phyloP scores from a whole-genome alignment of 768 basidiomycete species.

The Cyathus striatus region DNA sequence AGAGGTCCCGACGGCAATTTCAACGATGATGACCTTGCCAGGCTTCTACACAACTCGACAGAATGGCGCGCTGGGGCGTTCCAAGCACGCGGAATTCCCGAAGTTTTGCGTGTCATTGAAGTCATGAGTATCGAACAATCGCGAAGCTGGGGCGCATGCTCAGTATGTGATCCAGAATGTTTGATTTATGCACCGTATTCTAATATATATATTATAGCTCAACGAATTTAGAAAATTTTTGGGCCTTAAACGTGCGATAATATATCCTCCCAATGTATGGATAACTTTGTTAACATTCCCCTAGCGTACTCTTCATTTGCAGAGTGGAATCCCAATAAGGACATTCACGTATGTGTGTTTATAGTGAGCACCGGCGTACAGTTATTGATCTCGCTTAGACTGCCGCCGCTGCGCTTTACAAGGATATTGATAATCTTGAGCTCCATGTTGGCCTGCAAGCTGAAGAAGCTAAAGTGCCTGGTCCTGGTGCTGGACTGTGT shows the following conservation, averaged over 20 bases:
- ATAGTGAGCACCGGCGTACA: background rate
- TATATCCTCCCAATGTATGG: background rate
- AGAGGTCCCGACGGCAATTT: slow-evolving; percentile 53
- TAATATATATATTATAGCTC: slow-evolving; percentile 28
- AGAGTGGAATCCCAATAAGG: slow-evolving; percentile 67
- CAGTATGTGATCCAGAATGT: slow-evolving; percentile 34
- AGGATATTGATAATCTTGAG: slow-evolving; percentile 74
- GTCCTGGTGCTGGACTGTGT: slow-evolving; percentile 70
- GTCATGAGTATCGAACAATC: slow-evolving; percentile 64
- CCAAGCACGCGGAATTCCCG: slow-evolving; percentile 65
- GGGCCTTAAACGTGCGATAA: slow-evolving; percentile 54
- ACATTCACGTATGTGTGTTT: slow-evolving; percentile 41
- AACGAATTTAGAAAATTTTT: slow-evolving; percentile 74
- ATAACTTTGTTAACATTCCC: too few species aligned
- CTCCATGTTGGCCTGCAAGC: slow-evolving; percentile 73
- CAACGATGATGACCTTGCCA: slow-evolving; percentile 56
- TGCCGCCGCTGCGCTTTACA: slow-evolving; percentile 62
- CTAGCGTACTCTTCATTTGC: slow-evolving; percentile 57
- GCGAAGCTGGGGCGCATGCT: slow-evolving; percentile 68
- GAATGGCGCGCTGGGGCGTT: slow-evolving; percentile 56
- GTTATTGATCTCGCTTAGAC: slow-evolving; percentile 29
- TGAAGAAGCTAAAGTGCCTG: slow-evolving; percentile 62
- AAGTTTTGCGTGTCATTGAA: slow-evolving; percentile 61
- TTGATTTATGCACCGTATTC: background rate
- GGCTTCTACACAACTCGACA: slow-evolving; percentile 58